Evolutionary conservation across 768 basidiomycete species (phyloP), one percentile per base, ranked within the genome.

Genomic region (Agrocybe chaxingu): DNA sequence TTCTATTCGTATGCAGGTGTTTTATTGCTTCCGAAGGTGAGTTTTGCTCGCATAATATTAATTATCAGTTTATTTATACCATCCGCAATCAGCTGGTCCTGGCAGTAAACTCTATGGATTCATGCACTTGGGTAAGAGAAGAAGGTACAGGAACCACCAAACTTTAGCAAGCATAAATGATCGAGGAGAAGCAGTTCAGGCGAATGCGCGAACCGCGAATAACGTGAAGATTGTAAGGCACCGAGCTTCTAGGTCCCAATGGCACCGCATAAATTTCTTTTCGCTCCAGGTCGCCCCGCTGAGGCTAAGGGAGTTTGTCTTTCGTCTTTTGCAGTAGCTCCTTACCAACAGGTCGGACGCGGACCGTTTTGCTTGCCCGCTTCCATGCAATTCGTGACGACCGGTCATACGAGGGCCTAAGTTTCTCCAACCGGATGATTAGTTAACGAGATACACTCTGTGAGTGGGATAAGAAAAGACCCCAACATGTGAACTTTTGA

Each of bases 401-500:
- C 11, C 30, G 40, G 19, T 18, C 40, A 30, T 30, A 30, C 31
- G 19, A 46, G 16, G 18, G 13, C 45, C 34, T 36, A 46, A 18
- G 34, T 35, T 33, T 33, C 32, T 16, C 44, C 51, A 52, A 62
- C 58, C 56, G 57, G 53, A 39, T 30, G 54, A 55, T 51, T 58
- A 57, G 50, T 62, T 56, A 60, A 47, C 51, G 49, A 36, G 52
- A 56, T 52, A 54, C 55, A 59, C 59, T 56, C 54, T 57, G 54
- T 45, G 47, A 55, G 40, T 53, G 42, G 53, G 44, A 47, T 54
- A 55, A 56, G 58, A 60, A 55, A 51, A 55, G 57, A 56, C 45
- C 50, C 50, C 35, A 49, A 48, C 64, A 66, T 62, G 65, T 63
- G 62, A 64, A 67, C 51, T 50, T 41, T 50, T 62, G 60, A 60